Base-by-base conservation (phyloP, 139 green algal genomes). In the Edaphochlamys debaryana region DNA sequence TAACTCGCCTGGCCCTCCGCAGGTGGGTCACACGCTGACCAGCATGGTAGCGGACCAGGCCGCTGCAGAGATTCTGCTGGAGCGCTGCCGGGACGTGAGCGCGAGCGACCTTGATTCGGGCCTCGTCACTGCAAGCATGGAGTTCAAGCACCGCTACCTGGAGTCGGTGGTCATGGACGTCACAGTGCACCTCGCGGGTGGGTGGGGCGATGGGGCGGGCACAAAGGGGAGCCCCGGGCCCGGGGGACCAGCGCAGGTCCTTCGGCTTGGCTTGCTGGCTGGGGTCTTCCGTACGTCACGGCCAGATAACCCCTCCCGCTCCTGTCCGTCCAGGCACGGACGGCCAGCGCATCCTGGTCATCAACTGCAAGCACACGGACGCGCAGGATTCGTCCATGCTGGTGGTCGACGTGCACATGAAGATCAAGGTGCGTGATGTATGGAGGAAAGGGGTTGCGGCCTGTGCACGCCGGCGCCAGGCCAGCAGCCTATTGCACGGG, bases 321-420 rank as follows among this genome's bases (percentile, higher is more conserved):
- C 9, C 62, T 36, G 32, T 63, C 25, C 42, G 0, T 19, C 3
- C 36, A 64, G 87, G 87, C 64, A 80, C 78, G 2, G 87, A 88
- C 27, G 23, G 58, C 3, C 76, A 88, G 82, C 82, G 77, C 27
- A 84, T 90, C 36, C 38, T 86, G 0, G 58, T 88, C 25, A 25
- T 88, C 6, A 32, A 62, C 37, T 67, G 85, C 41, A 34, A 11
- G 23, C 80, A 69, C 69, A 80, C 56, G 4, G 80, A 86, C 36
- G 80, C 69, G 15, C 34, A 58, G 41, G 80, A 79, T 22, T 58
- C 45, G 45, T 68, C 22, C 34, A 37, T 87, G 60, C 63, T 91
- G 72, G 87, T 88, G 41, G 45, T 13, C 11, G 45, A 54, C 13
- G 13, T 9, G 11, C 45, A 54, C 45, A 54, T 54, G 45, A 9